A percentile compares a stretch with the other conserved stretches of the same genome.
Conservation (phyloP, 331 rosid genomes). For the Quercus tomentella region DNA sequence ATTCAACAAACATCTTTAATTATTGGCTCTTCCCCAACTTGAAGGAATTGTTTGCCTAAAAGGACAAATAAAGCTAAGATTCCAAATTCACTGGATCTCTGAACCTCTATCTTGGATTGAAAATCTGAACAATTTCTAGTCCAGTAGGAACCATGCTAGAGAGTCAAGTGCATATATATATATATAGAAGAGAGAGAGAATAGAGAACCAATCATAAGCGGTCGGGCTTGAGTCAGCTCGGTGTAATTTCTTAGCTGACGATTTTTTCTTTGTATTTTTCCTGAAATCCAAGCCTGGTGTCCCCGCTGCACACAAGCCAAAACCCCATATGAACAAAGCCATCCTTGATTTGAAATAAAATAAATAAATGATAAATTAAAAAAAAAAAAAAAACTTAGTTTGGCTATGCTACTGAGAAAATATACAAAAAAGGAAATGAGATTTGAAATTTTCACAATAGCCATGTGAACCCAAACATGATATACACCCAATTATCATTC, state of each 20-base stretch:
- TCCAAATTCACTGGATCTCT: too few relatives aligned
- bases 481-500: too few relatives aligned
- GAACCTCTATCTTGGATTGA: too few relatives aligned
- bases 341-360: background rate
- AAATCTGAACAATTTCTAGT: too few relatives aligned
- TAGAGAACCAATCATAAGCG: conserved; percentile 54
- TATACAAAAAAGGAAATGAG: background rate
- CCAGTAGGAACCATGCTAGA: background rate
- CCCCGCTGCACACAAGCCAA: conserved; percentile 41
- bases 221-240: conserved; percentile 38
- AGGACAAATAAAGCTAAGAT: too few relatives aligned
- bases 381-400: too few relatives aligned
- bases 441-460: too few relatives aligned
- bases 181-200: conserved; percentile 23
- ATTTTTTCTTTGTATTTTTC: conserved; percentile 57
- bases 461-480: too few relatives aligned
- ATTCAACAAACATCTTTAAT: too few relatives aligned
- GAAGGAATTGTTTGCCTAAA: too few relatives aligned
- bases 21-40: too few relatives aligned
- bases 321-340: background rate
- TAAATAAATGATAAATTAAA: background rate
- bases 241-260: conserved; percentile 13
- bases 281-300: conserved; percentile 45
- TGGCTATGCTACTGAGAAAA: background rate
- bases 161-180: background rate